phyloP scores from a whole-genome alignment of 768 basidiomycete genomes.

The Pleurotus citrinopileatus region DNA sequence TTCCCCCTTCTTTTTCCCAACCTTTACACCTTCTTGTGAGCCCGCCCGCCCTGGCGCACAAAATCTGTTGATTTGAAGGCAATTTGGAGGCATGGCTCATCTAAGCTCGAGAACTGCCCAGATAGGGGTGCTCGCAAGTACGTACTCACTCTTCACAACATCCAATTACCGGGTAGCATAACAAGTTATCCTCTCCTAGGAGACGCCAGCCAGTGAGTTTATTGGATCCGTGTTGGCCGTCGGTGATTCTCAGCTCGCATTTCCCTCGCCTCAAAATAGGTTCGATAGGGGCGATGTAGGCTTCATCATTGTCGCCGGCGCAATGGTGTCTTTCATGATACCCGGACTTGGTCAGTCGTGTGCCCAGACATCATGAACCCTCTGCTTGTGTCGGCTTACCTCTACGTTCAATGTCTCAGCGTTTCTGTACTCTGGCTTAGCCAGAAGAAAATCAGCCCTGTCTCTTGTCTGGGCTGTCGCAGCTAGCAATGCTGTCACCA shows the following conservation, averaged over 20 bases:
- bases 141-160: not conserved
- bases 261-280: conserved; percentile 27
- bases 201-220: conserved; percentile 8
- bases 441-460: conserved; percentile 65
- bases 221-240: not conserved
- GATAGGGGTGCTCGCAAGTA: conserved; percentile 2
- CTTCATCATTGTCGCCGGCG: conserved; percentile 66
- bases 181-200: conserved; percentile 1
- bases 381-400: not conserved
- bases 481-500: conserved; percentile 70
- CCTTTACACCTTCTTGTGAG: not conserved
- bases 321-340: conserved; percentile 76
- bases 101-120: not conserved
- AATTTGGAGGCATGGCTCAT: not conserved
- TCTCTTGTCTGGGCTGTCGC: conserved; percentile 76
- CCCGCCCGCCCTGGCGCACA: not conserved
- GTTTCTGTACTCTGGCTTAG: conserved; percentile 72
- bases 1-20: not conserved
- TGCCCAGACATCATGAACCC: not conserved
- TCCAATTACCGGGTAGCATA: not conserved
- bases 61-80: not conserved
- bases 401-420: conserved; percentile 33
- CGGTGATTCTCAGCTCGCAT: not conserved
- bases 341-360: conserved; percentile 58
- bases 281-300: conserved; percentile 71